Base-by-base conservation (phyloP, 2,329 filamentous ascomycete species). In the Akanthomyces dipterigenus region DNA sequence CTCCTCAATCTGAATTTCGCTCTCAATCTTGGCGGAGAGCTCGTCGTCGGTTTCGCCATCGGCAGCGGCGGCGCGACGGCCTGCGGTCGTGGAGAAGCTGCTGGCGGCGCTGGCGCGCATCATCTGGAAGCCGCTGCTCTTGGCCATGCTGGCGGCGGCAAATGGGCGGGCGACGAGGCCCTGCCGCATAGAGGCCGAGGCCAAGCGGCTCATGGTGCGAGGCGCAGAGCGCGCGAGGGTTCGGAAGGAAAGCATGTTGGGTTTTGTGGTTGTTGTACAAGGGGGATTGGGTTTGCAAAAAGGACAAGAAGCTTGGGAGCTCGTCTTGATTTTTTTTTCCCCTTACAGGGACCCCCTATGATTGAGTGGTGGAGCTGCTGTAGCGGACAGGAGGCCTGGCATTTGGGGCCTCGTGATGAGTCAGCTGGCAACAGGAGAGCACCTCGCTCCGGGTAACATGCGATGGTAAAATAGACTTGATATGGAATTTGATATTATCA, bases 11-110 rank as follows among this genome's bases (percentile, higher is more conserved):
- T 86, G 79, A 67, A 96, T 81, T 80, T 96, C 93, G 71, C 86
- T 88, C 66, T 90, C 85, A 55, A 99, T 85, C 84, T 98, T 98
- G 63, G 87, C 85, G 45, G 87, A 84, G 59, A 99, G 87, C 77
- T 97, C 91, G 66, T 88, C 81, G 71, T 96, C 90, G 64, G 83
- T 84, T 72, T 84, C 81, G 54, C 71, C 72, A 46, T 66, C 68
- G 20, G 76, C 67, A 9, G 31, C 28, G 5, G 76, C 67, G 5
- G 77, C 73, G 61, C 74, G 73, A 65, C 80, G 77, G 64, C 79
- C 68, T 36, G 64, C 65, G 18, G 73, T 71, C 26, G 75, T 74
- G 31, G 82, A 83, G 70, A 84, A 84, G 56, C 77, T 73, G 14
- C 80, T 77, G 71, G 78, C 73, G 63, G 78, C 73, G 63, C 75